Evolutionary conservation across 176 grass and related monocot genomes (phyloP).

Genomic region (Calamus simplicifolius): DNA sequence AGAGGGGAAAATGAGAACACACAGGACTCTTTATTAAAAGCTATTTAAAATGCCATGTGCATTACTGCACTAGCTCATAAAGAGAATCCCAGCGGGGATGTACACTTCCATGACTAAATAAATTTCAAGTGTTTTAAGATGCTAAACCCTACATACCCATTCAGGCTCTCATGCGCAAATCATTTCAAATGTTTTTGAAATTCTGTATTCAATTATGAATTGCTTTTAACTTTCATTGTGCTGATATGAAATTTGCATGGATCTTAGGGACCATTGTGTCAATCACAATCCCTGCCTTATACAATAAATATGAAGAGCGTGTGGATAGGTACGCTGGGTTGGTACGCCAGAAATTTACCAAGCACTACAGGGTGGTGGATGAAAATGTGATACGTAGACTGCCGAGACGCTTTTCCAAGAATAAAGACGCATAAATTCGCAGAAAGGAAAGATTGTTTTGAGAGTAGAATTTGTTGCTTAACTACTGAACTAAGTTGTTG

Average conservation of each 20-base stretch:
- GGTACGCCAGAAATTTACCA: constrained; percentile 69
- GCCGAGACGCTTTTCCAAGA: constrained; percentile 46
- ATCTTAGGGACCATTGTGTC: constrained; percentile 60
- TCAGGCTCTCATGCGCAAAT: background rate
- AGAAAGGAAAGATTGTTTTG: too few relatives aligned
- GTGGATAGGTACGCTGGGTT: constrained; percentile 74
- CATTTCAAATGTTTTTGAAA: background rate
- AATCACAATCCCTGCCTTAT: constrained; percentile 77
- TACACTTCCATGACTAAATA: background rate
- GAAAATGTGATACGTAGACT: constrained; percentile 82
- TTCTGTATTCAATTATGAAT: background rate
- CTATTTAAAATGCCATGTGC: too few relatives aligned
- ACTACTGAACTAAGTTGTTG: too few relatives aligned
- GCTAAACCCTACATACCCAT: background rate
- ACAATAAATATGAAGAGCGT: constrained; percentile 63
- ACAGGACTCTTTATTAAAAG: too few relatives aligned
- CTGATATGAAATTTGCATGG: constrained; percentile 21
- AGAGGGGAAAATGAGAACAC: too few relatives aligned
- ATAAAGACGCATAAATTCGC: constrained; percentile 50
- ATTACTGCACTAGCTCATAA: too few relatives aligned
- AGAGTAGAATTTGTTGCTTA: too few relatives aligned
- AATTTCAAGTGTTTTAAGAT: background rate
- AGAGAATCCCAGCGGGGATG: too few relatives aligned
- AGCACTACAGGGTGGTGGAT: constrained; percentile 94
- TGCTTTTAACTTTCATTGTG: background rate